Percentiles rank a stretch among this genome's conserved stretches.
phyloP scores from a whole-genome alignment of 805 yeast species.

The Starmerella apis region DNA sequence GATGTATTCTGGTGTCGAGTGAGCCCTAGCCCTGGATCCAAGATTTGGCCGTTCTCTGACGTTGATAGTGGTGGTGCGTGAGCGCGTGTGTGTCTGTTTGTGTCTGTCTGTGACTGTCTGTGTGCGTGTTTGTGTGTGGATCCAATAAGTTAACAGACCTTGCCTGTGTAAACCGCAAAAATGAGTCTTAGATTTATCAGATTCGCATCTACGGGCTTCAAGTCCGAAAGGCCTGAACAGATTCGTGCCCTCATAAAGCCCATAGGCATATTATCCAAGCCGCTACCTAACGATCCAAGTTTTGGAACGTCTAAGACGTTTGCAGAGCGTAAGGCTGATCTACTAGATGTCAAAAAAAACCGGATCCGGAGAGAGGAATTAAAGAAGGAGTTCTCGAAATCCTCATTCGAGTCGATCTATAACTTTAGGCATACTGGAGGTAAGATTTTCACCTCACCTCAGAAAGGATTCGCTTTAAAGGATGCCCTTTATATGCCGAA shows the following conservation, averaged over 20 bases:
- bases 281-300: slow-evolving; percentile 32
- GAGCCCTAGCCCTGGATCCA: not conserved
- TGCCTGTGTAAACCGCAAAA: no score
- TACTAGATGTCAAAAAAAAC: slow-evolving; percentile 42
- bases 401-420: slow-evolving; percentile 57
- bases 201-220: slow-evolving; percentile 17
- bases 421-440: slow-evolving; percentile 67
- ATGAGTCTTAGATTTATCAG: slow-evolving; percentile 4
- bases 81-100: not conserved
- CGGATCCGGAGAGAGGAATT: slow-evolving; percentile 42
- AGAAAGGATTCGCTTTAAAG: slow-evolving; percentile 62
- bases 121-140: not conserved
- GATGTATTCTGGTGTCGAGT: not conserved
- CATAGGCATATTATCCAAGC: slow-evolving; percentile 37
- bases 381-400: slow-evolving; percentile 52
- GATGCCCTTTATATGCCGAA: slow-evolving; percentile 77
- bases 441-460: slow-evolving; percentile 72
- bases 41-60: not conserved
- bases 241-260: slow-evolving; percentile 35
- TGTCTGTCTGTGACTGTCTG: no score
- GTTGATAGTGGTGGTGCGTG: no score
- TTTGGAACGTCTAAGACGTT: not conserved
- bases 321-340: slow-evolving; percentile 36
- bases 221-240: slow-evolving; percentile 24
- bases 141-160: not conserved